These are phyloP conservation scores for Ogataea pignaliae DNA, from an alignment of 805 yeast genomes.

Conservation along the genomic window DNA sequence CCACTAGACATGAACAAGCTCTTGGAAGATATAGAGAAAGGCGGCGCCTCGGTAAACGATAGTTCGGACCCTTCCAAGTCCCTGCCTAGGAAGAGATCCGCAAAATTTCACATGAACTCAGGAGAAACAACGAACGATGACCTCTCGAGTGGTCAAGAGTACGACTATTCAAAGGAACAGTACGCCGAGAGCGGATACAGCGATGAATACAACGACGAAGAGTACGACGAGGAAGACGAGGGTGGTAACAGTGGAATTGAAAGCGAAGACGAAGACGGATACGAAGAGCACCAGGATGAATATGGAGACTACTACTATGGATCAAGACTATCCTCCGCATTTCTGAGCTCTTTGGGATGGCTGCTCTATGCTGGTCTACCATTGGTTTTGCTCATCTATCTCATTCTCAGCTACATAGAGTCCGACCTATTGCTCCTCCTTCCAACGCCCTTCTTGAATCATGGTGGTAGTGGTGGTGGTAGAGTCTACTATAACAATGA, in stretches of 20 bases:
- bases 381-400: slow-evolving; percentile 4
- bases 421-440: neutral
- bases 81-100: slow-evolving; percentile 7
- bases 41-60: slow-evolving; percentile 3
- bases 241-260: neutral
- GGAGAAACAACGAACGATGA: no score
- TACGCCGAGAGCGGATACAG: neutral
- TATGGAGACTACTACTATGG: slow-evolving; percentile 5
- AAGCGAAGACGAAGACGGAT: slow-evolving; percentile 5
- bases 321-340: no score
- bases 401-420: neutral
- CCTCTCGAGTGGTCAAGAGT: no score
- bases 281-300: slow-evolving; percentile 9
- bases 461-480: no score
- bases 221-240: slow-evolving; percentile 1
- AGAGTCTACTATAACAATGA: neutral
- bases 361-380: neutral
- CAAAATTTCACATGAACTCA: neutral
- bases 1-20: slow-evolving; percentile 10
- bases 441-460: slow-evolving; percentile 4
- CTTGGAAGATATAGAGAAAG: slow-evolving; percentile 12
- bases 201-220: slow-evolving; percentile 1
- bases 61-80: no score
- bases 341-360: neutral
- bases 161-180: no score